A percentile compares a stretch with the other conserved stretches of the same genome.
phyloP scores from a whole-genome alignment of 768 basidiomycete species.

The Favolaschia claudopus region DNA sequence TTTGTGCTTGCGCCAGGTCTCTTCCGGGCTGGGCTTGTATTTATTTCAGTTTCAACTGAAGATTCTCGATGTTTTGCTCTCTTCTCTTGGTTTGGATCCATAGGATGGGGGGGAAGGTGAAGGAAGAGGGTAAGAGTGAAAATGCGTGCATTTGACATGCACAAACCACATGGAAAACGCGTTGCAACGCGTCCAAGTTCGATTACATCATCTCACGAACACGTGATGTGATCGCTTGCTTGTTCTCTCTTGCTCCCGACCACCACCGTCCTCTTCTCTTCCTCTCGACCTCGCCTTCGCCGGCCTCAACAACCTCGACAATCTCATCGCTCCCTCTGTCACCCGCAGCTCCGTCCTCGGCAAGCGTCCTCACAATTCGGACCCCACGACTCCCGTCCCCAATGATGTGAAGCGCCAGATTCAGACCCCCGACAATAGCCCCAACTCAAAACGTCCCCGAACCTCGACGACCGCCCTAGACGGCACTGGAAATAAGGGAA shows the following conservation, averaged over 20 bases:
- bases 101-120: too few relatives aligned
- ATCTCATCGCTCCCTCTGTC: conserved; percentile 29
- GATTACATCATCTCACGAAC: too few relatives aligned
- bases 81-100: too few relatives aligned
- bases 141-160: too few relatives aligned
- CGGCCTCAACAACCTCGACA: neutral
- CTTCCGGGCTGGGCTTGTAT: too few relatives aligned
- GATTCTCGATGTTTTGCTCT: too few relatives aligned
- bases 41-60: too few relatives aligned
- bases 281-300: neutral
- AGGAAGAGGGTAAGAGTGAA: too few relatives aligned
- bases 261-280: conserved; percentile 21
- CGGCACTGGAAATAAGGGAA: conserved; percentile 77
- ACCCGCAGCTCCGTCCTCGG: conserved; percentile 40
- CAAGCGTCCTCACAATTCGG: conserved; percentile 38
- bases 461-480: conserved; percentile 53
- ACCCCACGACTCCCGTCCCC: conserved; percentile 31
- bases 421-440: conserved; percentile 68
- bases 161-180: too few relatives aligned
- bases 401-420: conserved; percentile 48
- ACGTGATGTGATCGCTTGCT: too few relatives aligned
- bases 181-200: too few relatives aligned
- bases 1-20: too few relatives aligned
- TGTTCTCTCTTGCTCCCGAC: conserved; percentile 15
- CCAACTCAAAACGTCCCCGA: conserved; percentile 70